Evolutionary conservation across 768 basidiomycete genomes (phyloP), one percentile per base, ranked within the genome.

Genomic region (Mycena olivaceomarginata): DNA sequence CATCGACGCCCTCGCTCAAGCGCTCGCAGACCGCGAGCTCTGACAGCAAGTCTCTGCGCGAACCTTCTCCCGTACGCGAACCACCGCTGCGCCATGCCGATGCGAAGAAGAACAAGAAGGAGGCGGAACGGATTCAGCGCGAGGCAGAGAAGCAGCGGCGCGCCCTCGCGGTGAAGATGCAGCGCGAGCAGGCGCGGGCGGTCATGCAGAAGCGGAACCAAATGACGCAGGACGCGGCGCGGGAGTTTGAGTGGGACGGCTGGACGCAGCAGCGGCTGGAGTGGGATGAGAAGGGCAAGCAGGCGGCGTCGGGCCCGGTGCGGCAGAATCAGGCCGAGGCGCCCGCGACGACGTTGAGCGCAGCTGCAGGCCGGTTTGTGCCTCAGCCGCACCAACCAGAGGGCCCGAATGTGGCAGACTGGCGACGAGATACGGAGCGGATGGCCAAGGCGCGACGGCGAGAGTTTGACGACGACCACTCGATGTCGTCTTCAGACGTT

Each of bases 191-290:
- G 85, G 96, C 97, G 20, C 92, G 97, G 70, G 96, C 96, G 59
- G 97, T 98, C 85, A 95, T 98, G 93, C 92, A 94, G 82, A 98
- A 98, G 88, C 94, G 96, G 78, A 93, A 92, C 75, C 92, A 94
- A 79, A 90, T 96, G 85, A 88, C 95, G 81, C 91, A 91, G 82
- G 90, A 92, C 79, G 89, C 88, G 41, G 85, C 83, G 85, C 79
- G 86, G 88, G 72, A 94, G 75, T 82, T 94, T 45, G 94, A 94
- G 81, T 95, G 94, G 94, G 89, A 84, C 75, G 85, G 88, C 79
- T 87, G 90, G 74, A 86, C 86, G 80, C 86, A 88, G 82, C 85
- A 89, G 80, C 90, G 87, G 39, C 82, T 87, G 66, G 86, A 87
- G 73, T 85, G 87, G 68, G 81, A 83, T 63, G 87, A 89, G 82